phyloP scores from a whole-genome alignment of 2,329 filamentous ascomycete genomes.

The Venturiaceae sp. region DNA sequence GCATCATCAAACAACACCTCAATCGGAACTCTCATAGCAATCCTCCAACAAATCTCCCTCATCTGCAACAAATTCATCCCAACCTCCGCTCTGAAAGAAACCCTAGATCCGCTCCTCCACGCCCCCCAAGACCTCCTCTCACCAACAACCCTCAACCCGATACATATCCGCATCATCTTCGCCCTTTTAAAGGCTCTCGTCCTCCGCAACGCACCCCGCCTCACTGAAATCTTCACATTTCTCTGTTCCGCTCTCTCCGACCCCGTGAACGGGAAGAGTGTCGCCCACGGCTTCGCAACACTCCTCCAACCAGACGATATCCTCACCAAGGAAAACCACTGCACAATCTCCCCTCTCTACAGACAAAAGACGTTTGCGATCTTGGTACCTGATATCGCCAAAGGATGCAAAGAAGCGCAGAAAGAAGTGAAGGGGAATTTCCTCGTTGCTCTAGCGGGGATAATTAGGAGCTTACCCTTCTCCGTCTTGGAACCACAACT shows the following conservation, averaged over 20 bases:
- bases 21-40: slow-evolving; percentile 20
- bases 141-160: slow-evolving; percentile 16
- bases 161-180: slow-evolving; percentile 45
- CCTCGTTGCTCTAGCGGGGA: slow-evolving; percentile 52
- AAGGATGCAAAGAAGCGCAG: slow-evolving; percentile 37
- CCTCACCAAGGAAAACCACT: slow-evolving; percentile 50
- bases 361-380: slow-evolving; percentile 56
- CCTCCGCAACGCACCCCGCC: slow-evolving; percentile 40
- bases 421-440: slow-evolving; percentile 46
- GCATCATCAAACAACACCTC: slow-evolving; percentile 20
- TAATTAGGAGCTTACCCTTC: slow-evolving; percentile 50
- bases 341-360: slow-evolving; percentile 49
- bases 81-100: slow-evolving; percentile 26
- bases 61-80: slow-evolving; percentile 39
- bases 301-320: slow-evolving; percentile 53
- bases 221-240: slow-evolving; percentile 29
- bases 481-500: slow-evolving; percentile 51
- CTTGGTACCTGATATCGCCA: slow-evolving; percentile 45
- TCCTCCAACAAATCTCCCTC: slow-evolving; percentile 33
- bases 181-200: slow-evolving; percentile 52
- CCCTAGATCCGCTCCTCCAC: slow-evolving; percentile 28
- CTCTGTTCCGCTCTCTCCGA: slow-evolving; percentile 42
- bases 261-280: slow-evolving; percentile 36
- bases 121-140: slow-evolving; percentile 21
- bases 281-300: slow-evolving; percentile 48